phyloP scores from a whole-genome alignment of 306 rosid species.

The Mimosa pudica region DNA sequence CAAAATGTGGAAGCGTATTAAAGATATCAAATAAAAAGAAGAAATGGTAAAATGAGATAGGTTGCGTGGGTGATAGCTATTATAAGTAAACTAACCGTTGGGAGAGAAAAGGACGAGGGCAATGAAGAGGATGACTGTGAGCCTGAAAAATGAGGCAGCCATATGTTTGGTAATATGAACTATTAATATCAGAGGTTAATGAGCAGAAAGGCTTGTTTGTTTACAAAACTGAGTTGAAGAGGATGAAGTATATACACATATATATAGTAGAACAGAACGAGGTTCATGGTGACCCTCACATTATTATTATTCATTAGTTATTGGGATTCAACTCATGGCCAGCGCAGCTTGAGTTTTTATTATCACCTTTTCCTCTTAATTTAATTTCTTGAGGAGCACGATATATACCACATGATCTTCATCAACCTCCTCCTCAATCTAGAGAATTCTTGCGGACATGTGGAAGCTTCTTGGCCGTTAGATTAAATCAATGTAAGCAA shows the following conservation, averaged over 20 bases:
- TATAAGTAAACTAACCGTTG: neutral
- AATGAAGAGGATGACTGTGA: neutral
- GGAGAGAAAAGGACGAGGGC: neutral
- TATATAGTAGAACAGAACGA: neutral
- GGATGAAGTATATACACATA: neutral
- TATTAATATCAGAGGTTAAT: neutral
- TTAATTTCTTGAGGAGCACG: neutral
- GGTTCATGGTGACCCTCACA: neutral
- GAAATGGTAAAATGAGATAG: neutral
- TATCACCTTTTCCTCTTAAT: neutral
- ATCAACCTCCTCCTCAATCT: neutral
- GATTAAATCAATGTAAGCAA: neutral
- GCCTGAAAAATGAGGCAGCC: neutral
- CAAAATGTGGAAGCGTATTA: neutral
- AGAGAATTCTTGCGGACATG: neutral
- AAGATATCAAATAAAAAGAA: neutral
- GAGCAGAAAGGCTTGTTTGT: neutral
- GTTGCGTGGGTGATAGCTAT: neutral
- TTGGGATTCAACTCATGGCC: neutral
- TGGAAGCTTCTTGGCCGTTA: neutral
- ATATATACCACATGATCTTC: neutral
- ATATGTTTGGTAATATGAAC: neutral
- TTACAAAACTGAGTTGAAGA: neutral
- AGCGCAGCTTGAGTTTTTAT: neutral
- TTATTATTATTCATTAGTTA: neutral